A percentile compares a stretch with the other conserved stretches of the same genome.
Conservation (phyloP, 2,329 filamentous ascomycete species). For the Penicillium sp. region DNA sequence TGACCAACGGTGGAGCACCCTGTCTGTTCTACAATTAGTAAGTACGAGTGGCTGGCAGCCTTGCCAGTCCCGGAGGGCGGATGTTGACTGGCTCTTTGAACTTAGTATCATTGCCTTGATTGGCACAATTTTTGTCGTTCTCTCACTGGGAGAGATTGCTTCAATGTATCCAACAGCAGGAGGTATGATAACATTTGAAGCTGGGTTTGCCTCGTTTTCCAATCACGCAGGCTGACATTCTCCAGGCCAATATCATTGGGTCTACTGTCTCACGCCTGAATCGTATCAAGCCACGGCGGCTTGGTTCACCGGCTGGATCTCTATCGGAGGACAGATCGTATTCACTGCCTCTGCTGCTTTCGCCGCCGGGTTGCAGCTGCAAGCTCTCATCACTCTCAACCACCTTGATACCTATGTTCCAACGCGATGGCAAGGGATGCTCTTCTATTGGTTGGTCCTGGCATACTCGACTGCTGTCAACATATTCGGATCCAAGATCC, state of each 20-base stretch:
- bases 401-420: conserved; percentile 38
- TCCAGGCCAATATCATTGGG: conserved; percentile 49
- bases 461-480: conserved; percentile 39
- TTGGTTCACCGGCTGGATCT: conserved; percentile 49
- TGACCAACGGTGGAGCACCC: conserved; percentile 46
- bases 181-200: conserved; percentile 5
- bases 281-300: conserved; percentile 37
- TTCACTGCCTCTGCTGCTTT: conserved; percentile 51
- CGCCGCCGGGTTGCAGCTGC: conserved; percentile 45
- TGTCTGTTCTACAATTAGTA: conserved; percentile 24
- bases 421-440: conserved; percentile 40
- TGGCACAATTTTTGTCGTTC: conserved; percentile 40
- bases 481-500: conserved; percentile 37
- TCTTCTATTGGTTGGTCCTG: conserved; percentile 45
- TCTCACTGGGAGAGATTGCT: conserved; percentile 43
- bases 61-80: not conserved
- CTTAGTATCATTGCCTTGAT: conserved; percentile 44
- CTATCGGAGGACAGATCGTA: conserved; percentile 48
- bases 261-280: conserved; percentile 39
- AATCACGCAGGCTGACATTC: not conserved
- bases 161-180: conserved; percentile 33
- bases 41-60: not conserved
- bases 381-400: conserved; percentile 47
- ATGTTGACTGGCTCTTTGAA: not conserved
- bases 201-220: not conserved